These are phyloP conservation scores for Ailanthus altissimus DNA, from an alignment of 345 rosid genomes.

Conservation along the genomic window DNA sequence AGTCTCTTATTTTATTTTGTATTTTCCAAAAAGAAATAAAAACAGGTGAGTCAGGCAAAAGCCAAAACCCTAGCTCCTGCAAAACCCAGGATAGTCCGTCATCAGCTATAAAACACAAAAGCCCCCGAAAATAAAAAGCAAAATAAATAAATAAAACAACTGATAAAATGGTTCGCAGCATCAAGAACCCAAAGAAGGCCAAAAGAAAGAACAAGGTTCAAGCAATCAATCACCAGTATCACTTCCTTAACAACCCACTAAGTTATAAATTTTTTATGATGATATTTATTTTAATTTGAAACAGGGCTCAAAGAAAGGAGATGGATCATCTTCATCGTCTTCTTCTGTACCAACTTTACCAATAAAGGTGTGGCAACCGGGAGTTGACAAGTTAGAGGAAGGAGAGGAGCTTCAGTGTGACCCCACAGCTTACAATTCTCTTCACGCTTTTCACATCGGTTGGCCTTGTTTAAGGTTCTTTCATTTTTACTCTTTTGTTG, in stretches of 20 bases:
- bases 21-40: too few species aligned
- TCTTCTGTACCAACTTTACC: constrained; percentile 57
- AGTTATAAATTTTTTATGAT: neutral
- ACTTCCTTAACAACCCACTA: neutral
- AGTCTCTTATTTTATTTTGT: too few species aligned
- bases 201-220: constrained; percentile 80
- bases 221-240: neutral
- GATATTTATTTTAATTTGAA: neutral
- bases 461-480: constrained; percentile 94
- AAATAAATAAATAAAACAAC: too few species aligned
- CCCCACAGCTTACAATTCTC: constrained; percentile 84
- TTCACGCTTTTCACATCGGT: constrained; percentile 85
- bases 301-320: constrained; percentile 55
- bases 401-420: constrained; percentile 98
- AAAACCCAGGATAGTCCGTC: too few species aligned
- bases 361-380: constrained; percentile 93
- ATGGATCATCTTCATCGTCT: constrained; percentile 64
- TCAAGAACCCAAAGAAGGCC: constrained; percentile 72
- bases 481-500: neutral
- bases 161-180: constrained; percentile 59
- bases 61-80: too few species aligned
- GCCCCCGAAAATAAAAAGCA: neutral
- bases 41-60: too few species aligned
- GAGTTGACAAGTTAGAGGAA: constrained; percentile 90
- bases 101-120: neutral